These are phyloP conservation scores for Neckera pumila DNA, from an alignment of 225 moss, liverwort and hornwort genomes.

Conservation along the genomic window DNA sequence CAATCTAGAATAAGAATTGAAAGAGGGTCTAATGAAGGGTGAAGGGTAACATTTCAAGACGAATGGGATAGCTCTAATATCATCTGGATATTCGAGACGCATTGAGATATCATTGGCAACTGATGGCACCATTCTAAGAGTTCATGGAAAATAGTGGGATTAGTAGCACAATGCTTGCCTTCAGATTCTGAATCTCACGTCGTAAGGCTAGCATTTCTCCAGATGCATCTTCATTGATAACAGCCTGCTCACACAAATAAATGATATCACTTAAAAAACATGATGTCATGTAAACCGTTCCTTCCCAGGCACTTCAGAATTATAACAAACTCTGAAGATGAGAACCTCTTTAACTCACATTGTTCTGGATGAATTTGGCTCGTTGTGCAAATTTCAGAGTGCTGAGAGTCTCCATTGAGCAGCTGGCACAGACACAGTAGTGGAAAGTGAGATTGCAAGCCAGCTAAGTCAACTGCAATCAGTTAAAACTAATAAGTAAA, in stretches of 20 bases:
- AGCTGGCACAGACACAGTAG: slow-evolving; percentile 1
- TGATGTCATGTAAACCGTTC: neutral
- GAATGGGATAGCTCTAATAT: neutral
- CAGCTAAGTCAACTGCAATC: neutral
- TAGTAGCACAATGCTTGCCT: slow-evolving; percentile 1
- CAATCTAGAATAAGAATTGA: neutral
- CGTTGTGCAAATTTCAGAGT: slow-evolving; percentile 46
- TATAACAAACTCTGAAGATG: neutral
- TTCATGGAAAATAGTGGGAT: neutral
- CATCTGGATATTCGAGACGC: neutral
- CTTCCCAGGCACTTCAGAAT: neutral
- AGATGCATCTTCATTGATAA: slow-evolving; percentile 43
- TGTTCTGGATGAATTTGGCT: slow-evolving; percentile 48
- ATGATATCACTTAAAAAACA: neutral
- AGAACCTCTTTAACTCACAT: neutral
- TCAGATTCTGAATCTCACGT: slow-evolving; percentile 24
- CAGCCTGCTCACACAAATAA: slow-evolving; percentile 10
- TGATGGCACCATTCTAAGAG: neutral
- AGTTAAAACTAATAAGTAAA: too few relatives aligned
- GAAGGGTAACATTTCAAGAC: neutral
- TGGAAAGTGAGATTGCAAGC: neutral
- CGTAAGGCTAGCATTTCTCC: slow-evolving; percentile 31
- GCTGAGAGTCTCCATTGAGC: slow-evolving; percentile 34
- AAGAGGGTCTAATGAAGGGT: neutral
- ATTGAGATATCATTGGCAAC: neutral